Conservation (phyloP, 2,329 filamentous ascomycete species). For the Ustilaginoidea virens region DNA sequence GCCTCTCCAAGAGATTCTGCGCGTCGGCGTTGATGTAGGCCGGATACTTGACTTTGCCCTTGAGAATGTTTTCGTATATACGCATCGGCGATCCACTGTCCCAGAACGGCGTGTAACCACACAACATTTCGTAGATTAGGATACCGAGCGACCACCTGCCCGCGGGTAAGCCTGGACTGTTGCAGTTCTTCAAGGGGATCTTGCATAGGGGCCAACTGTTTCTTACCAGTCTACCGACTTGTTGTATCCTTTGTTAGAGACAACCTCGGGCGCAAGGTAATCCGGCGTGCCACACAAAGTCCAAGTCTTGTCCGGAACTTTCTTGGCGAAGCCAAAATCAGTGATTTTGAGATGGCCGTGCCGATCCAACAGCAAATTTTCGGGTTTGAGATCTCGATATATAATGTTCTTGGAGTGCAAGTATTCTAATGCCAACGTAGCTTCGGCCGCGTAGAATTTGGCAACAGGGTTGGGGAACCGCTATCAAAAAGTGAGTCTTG, state of each 20-base stretch:
- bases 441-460: constrained; percentile 97
- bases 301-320: constrained; percentile 98
- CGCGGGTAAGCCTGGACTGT: too few species aligned
- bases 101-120: constrained; percentile 98
- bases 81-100: constrained; percentile 96
- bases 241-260: constrained; percentile 99
- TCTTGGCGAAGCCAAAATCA: constrained; percentile 97
- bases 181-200: background rate
- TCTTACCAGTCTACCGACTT: constrained; percentile 98
- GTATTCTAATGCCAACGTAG: constrained; percentile 89
- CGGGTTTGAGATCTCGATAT: constrained; percentile 92
- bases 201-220: too few species aligned
- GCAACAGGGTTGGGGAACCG: constrained; percentile 96
- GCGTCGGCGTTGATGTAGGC: constrained; percentile 91
- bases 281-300: constrained; percentile 95
- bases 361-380: constrained; percentile 80
- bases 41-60: constrained; percentile 90
- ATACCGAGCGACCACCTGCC: constrained; percentile 99
- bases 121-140: constrained; percentile 98
- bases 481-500: too few species aligned
- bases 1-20: constrained; percentile 76
- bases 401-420: constrained; percentile 92
- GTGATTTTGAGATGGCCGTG: constrained; percentile 95
- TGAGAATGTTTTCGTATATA: constrained; percentile 98
- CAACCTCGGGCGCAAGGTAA: constrained; percentile 92